A percentile compares a stretch with the other conserved stretches of the same genome.
Evolutionary conservation across 352 stramenopile species (phyloP).

Genomic region (Phytophthora parvispora): DNA sequence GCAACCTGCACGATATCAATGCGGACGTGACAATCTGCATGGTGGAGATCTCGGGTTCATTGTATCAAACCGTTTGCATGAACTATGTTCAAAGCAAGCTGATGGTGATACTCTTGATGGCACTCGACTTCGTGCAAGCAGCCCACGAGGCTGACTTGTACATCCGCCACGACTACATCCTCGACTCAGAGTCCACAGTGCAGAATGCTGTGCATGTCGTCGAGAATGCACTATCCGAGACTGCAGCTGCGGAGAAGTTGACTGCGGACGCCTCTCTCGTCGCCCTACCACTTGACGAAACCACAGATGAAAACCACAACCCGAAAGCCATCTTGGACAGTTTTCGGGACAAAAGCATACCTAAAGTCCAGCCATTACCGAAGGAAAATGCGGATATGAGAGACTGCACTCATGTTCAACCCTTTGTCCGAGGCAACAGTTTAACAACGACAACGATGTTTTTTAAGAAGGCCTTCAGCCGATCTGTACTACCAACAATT

Average conservation of each 20-base stretch:
- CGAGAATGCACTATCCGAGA: not conserved
- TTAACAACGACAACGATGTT: not conserved
- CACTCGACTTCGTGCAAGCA: conserved; percentile 17
- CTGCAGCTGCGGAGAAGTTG: not conserved
- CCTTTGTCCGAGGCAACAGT: conserved; percentile 1
- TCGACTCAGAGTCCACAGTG: conserved; percentile 5
- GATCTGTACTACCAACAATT: conserved; percentile 1
- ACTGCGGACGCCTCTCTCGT: too few species aligned
- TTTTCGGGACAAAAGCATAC: too few species aligned
- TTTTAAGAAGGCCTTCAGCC: not conserved
- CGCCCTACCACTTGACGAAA: not conserved
- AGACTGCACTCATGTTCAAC: not conserved
- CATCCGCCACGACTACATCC: conserved; percentile 12
- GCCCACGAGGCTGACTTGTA: conserved; percentile 13
- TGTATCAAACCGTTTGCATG: conserved; percentile 37
- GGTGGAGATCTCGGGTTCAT: conserved; percentile 34
- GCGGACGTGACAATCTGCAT: conserved; percentile 35
- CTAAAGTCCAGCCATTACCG: too few species aligned
- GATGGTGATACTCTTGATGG: conserved; percentile 18
- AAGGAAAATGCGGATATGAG: too few species aligned
- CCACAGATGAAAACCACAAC: too few species aligned
- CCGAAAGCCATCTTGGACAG: too few species aligned
- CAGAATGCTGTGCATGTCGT: conserved; percentile 5
- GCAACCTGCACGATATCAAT: conserved; percentile 28
- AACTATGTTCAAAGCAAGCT: conserved; percentile 18